Base-by-base conservation (phyloP, 495 filamentous ascomycete species). In the Aspergillus wentii region DNA sequence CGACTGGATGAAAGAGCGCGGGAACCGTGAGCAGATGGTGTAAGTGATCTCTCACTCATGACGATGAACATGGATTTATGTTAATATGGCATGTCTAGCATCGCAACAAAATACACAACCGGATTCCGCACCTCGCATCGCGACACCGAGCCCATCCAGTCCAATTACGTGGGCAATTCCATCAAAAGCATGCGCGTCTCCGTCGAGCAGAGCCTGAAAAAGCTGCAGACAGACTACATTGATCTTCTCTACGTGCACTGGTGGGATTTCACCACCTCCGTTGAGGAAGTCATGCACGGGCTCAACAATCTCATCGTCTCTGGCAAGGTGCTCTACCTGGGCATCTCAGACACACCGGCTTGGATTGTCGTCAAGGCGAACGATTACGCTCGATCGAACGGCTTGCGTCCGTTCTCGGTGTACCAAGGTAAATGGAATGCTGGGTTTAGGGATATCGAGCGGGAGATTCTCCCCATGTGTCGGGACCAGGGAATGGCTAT, bases 91-190 rank as follows among this genome's bases (percentile, higher is more conserved):
- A 58, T 73, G 43, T 69, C 79, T 41, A 78, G 85, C 35, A 64
- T 90, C 35, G 83, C 83, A 0, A 88, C 85, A 26, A 90, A 88
- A 51, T 90, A 73, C 59, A 80, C 78, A 8, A 74, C 71, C 14
- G 41, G 13, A 3, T 31, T 14, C 17, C 20, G 9, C 6, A 48
- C 50, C 0, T 52, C 45, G 10, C 46, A 56, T 38, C 37, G 35
- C 19, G 57, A 64, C 29, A 57, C 71, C 15, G 52, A 58, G 13
- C 57, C 41, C 17, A 46, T 74, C 43, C 62, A 69, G 30, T 70
- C 72, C 41, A 84, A 82, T 54, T 70, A 54, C 39, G 54, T 52
- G 8, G 83, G 83, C 10, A 86, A 82, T 48, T 55, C 62, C 6
- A 56, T 63, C 23, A 82, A 82, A 56, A 74, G 66, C 33, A 45